Conservation (phyloP, 441 rosid species). For the Manihot esculenta region DNA sequence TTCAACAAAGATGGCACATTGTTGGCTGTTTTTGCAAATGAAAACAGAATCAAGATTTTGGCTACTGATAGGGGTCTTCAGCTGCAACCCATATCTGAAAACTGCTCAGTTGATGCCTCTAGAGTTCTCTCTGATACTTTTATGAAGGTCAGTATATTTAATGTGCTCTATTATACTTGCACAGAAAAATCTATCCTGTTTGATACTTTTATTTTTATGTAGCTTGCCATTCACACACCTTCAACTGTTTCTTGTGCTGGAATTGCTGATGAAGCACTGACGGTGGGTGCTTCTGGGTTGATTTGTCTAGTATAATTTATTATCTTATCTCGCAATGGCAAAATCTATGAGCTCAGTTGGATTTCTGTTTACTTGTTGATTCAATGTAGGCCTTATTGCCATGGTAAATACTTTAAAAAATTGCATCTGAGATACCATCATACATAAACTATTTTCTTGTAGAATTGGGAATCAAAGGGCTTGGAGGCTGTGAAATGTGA, state of each 20-base stretch:
- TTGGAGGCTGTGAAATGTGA: conserved; percentile 28
- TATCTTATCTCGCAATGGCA: not conserved
- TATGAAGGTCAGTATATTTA: conserved; percentile 35
- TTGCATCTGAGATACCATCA: not conserved
- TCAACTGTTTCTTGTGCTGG: not conserved
- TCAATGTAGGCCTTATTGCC: not conserved
- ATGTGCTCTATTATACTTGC: not conserved
- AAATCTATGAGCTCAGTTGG: not conserved
- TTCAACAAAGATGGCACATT: conserved; percentile 79
- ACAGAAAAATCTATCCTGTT: conserved; percentile 7
- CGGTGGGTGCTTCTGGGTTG: not conserved
- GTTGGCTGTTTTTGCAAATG: conserved; percentile 64
- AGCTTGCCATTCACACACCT: conserved; percentile 16
- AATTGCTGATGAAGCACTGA: conserved; percentile 5
- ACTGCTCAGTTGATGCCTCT: conserved; percentile 30
- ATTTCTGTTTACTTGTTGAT: not conserved
- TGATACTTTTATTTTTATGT: conserved; percentile 16
- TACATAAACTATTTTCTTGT: conserved; percentile 3
- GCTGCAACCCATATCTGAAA: conserved; percentile 27
- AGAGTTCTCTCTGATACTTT: conserved; percentile 32
- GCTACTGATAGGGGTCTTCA: conserved; percentile 49
- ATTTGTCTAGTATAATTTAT: not conserved
- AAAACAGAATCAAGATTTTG: conserved; percentile 62
- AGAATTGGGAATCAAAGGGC: conserved; percentile 31
- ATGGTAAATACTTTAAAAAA: not conserved